phyloP scores from a whole-genome alignment of 306 rosid genomes.

The Parietaria judaica region DNA sequence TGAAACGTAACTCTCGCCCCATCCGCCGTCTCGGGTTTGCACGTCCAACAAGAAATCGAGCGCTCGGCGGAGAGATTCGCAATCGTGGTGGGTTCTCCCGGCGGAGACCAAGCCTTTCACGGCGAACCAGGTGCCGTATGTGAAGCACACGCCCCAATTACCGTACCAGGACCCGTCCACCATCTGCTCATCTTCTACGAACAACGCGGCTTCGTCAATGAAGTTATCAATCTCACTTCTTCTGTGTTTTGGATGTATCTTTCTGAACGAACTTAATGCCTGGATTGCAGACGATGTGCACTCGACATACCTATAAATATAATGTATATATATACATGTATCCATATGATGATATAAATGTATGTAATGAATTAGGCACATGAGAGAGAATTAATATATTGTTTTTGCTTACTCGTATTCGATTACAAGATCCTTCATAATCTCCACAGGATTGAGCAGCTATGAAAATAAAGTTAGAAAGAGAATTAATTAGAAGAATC shows the following conservation, averaged over 20 bases:
- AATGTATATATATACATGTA: too few relatives aligned
- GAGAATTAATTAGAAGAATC: too few relatives aligned
- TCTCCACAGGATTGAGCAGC: conserved; percentile 43
- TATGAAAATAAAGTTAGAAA: neutral
- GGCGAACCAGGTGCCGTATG: conserved; percentile 38
- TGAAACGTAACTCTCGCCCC: conserved; percentile 39
- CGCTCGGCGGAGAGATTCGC: conserved; percentile 26
- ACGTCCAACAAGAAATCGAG: conserved; percentile 22
- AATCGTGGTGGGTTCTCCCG: conserved; percentile 23
- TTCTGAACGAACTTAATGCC: conserved; percentile 24
- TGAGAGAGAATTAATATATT: too few relatives aligned
- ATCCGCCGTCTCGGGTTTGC: conserved; percentile 32
- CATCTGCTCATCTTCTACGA: conserved; percentile 28
- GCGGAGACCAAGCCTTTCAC: conserved; percentile 28
- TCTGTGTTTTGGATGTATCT: conserved; percentile 33
- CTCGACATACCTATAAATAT: conserved; percentile 22
- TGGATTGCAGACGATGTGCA: conserved; percentile 38
- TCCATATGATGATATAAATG: too few relatives aligned
- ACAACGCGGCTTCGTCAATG: conserved; percentile 28
- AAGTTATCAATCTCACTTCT: conserved; percentile 32
- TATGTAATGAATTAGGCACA: too few relatives aligned
- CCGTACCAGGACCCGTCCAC: conserved; percentile 42
- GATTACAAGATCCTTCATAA: conserved; percentile 32
- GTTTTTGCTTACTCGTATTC: conserved; percentile 24
- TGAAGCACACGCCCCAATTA: conserved; percentile 39